These are phyloP conservation scores for Dictyostelium discoideum DNA, from an alignment of 78 protist genomes.

Conservation along the genomic window dicty_2.7 NC_007090.3:1705501-1706000, in stretches of 20 bases:
- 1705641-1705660: slow-evolving; percentile 49
- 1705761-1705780: background rate
- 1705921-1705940: slow-evolving; percentile 2
- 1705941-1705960: background rate
- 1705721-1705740: slow-evolving; percentile 71
- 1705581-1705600: background rate
- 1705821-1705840: no score
- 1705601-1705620: slow-evolving; percentile 14
- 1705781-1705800: background rate
- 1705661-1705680: slow-evolving; percentile 23
- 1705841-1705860: slow-evolving; percentile 20
- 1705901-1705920: slow-evolving; percentile 76
- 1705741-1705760: background rate
- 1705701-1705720: slow-evolving; percentile 42
- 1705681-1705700: slow-evolving; percentile 52
- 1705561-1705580: background rate
- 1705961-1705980: background rate
- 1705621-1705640: slow-evolving; percentile 55
- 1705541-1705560: no score
- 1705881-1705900: slow-evolving; percentile 84
- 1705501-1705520: no score
- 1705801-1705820: background rate
- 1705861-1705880: slow-evolving; percentile 46
- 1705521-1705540: no score
- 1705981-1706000: background rate